Conservation (phyloP, 345 rosid genomes). For the Lumnitzera littorea region DNA sequence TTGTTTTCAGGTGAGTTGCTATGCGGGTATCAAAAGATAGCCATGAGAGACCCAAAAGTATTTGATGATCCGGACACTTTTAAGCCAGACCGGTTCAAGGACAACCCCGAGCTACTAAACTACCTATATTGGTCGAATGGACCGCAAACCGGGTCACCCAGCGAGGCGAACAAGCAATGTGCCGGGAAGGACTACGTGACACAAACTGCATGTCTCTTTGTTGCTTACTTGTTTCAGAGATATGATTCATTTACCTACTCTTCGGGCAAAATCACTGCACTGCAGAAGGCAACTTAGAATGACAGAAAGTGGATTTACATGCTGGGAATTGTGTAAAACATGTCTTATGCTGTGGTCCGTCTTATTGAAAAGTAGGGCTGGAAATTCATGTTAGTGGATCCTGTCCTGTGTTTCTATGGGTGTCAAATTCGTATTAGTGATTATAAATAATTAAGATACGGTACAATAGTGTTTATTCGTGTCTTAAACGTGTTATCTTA, state of each 20-base stretch:
- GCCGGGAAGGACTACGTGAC: slow-evolving; percentile 65
- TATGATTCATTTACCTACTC: slow-evolving; percentile 47
- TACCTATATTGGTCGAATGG: slow-evolving; percentile 86
- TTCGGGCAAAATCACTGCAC: slow-evolving; percentile 42
- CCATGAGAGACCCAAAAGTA: slow-evolving; percentile 55
- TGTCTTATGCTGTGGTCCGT: no score
- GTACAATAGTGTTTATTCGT: no score
- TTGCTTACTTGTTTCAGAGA: slow-evolving; percentile 53
- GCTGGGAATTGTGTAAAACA: no score
- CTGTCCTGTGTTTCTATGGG: no score
- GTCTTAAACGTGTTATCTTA: no score
- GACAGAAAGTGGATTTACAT: no score
- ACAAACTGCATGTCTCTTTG: slow-evolving; percentile 39
- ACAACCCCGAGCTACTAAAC: slow-evolving; percentile 36
- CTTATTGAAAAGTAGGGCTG: no score
- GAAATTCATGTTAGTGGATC: no score
- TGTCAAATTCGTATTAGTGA: no score
- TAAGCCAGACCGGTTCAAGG: slow-evolving; percentile 51
- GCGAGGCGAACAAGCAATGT: slow-evolving; percentile 67
- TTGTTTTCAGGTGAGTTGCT: slow-evolving; percentile 44
- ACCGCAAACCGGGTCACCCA: slow-evolving; percentile 70
- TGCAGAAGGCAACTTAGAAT: slow-evolving; percentile 25
- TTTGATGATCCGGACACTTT: slow-evolving; percentile 68
- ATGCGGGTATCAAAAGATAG: slow-evolving; percentile 68
- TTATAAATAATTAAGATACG: no score